phyloP scores from a whole-genome alignment of 805 yeast species.

The Starmerella asiatica region DNA sequence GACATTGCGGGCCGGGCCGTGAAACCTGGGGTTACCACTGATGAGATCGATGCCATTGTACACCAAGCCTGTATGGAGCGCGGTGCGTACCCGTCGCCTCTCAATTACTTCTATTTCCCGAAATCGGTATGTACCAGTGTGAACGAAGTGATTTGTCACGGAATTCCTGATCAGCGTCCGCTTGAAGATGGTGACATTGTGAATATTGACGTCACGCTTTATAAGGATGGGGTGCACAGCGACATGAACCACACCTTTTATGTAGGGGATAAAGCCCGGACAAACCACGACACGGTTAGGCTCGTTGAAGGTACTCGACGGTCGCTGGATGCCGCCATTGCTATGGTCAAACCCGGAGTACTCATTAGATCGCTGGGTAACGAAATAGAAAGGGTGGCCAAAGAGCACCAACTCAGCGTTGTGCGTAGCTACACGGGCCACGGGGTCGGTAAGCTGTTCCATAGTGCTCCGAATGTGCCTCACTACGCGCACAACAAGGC shows the following conservation, averaged over 20 bases:
- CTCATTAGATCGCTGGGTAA: constrained; percentile 79
- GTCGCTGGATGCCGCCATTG: constrained; percentile 71
- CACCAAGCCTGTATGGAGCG: constrained; percentile 82
- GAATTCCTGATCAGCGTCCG: constrained; percentile 83
- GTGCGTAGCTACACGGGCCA: constrained; percentile 90
- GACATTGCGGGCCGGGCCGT: constrained; percentile 77
- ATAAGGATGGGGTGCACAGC: constrained; percentile 78
- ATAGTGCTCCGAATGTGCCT: constrained; percentile 82
- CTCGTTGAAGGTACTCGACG: constrained; percentile 88
- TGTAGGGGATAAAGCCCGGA: constrained; percentile 75
- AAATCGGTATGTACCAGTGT: constrained; percentile 86
- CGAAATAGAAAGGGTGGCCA: constrained; percentile 76
- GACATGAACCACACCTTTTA: constrained; percentile 95
- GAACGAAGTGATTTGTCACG: constrained; percentile 93
- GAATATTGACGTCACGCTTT: constrained; percentile 78
- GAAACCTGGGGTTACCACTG: constrained; percentile 84
- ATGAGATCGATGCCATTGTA: constrained; percentile 72
- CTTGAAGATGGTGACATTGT: constrained; percentile 89
- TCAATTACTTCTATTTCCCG: constrained; percentile 88
- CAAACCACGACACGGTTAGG: constrained; percentile 70
- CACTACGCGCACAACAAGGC: constrained; percentile 92
- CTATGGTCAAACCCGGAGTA: constrained; percentile 77
- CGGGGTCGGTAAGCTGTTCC: constrained; percentile 78
- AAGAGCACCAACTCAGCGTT: constrained; percentile 63
- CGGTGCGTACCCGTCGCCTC: constrained; percentile 85